Evolutionary conservation across 1,139 yeast species (phyloP), one percentile per base, ranked within the genome.

Genomic region (Suhomyces bokatorum): DNA sequence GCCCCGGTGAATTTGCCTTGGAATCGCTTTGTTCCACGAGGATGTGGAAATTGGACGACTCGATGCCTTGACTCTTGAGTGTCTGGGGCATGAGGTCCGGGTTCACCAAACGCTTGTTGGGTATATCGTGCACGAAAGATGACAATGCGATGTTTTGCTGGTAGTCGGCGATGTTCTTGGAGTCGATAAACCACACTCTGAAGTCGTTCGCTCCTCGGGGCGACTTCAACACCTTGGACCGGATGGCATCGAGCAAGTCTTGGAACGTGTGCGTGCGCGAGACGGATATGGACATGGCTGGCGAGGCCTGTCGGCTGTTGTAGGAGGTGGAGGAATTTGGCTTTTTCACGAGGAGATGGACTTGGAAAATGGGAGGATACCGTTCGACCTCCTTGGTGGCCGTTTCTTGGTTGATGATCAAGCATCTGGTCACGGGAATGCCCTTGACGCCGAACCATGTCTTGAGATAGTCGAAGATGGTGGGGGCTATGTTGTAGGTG

Each of bases 391-490:
- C 68, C 31, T 69, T 59, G 10, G 60, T 52, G 0, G 76, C 78
- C 8, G 69, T 64, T 12, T 63, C 60, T 6, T 60, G 59, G 48
- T 75, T 73, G 15, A 59, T 48, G 6, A 80, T 58, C 5, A 80
- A 57, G 27, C 66, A 66, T 28, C 90, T 73, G 4, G 68, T 57
- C 1, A 83, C 70, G 0, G 85, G 80, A 7, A 57, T 57, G 0
- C 75, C 73, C 3, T 62, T 53, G 13, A 77, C 41, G 0, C 85
- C 87, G 59, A 82, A 83, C 84, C 85, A 80, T 24, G 70, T 67
- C 1, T 60, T 59, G 13, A 84, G 60, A 44, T 69, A 55, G 2
- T 67, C 56, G 54, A 78, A 83, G 1, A 73, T 69, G 2, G 62
- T 59, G 2, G 73, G 71, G 0, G 78, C 66, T 0, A 82, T 59